A percentile compares a stretch with the other conserved stretches of the same genome.
phyloP scores from a whole-genome alignment of 2,329 filamentous ascomycete species.

The Allantophomopsis cytisporea region DNA sequence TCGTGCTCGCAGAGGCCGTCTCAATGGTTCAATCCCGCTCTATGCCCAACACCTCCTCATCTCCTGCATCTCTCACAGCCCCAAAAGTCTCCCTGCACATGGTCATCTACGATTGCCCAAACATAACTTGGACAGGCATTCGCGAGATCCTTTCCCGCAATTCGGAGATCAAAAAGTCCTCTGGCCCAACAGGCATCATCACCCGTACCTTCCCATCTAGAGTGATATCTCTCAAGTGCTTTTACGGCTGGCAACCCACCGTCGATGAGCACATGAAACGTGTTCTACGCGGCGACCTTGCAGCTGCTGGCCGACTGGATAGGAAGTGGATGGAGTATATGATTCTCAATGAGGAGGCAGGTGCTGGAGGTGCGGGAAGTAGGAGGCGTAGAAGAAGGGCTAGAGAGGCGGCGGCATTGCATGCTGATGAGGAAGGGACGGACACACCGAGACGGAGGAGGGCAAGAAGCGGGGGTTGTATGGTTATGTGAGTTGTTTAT shows the following conservation, averaged over 20 bases:
- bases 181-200: constrained; percentile 3
- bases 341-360: constrained; percentile 80
- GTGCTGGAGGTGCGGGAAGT: constrained; percentile 48
- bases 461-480: constrained; percentile 49
- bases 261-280: constrained; percentile 88
- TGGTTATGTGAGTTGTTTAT: constrained; percentile 41
- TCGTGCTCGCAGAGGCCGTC: constrained; percentile 75
- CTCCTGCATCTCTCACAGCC: constrained; percentile 12
- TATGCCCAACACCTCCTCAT: constrained; percentile 16
- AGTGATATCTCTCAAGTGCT: constrained; percentile 80
- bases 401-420: constrained; percentile 66
- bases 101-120: constrained; percentile 81
- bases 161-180: constrained; percentile 46
- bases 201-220: constrained; percentile 53
- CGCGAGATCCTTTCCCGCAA: constrained; percentile 80
- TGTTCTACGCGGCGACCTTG: constrained; percentile 63
- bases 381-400: constrained; percentile 64
- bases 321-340: constrained; percentile 90
- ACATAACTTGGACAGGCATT: constrained; percentile 86
- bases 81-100: constrained; percentile 47
- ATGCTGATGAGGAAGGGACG: constrained; percentile 69
- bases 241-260: constrained; percentile 89
- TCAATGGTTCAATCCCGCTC: constrained; percentile 60
- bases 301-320: constrained; percentile 66
- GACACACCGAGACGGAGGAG: constrained; percentile 39